A percentile compares a stretch with the other conserved stretches of the same genome.
Conservation (phyloP, 2,329 filamentous ascomycete species). For the Cercospora sp. region DNA sequence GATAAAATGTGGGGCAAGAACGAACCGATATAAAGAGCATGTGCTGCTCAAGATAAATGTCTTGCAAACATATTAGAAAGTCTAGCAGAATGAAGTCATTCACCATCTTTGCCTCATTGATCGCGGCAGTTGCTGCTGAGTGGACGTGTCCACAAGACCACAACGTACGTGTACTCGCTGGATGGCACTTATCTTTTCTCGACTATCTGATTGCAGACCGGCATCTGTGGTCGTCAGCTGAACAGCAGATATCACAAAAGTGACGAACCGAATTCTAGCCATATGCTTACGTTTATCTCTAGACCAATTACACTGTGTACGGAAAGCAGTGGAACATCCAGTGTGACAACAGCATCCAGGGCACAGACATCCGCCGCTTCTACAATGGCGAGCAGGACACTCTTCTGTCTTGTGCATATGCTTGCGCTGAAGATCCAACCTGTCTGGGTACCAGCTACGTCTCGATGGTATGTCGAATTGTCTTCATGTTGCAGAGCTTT, state of each 20-base stretch:
- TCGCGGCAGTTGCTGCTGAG: conserved; percentile 3
- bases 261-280: background rate
- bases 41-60: background rate
- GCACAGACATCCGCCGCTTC: conserved; percentile 10
- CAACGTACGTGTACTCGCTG: background rate
- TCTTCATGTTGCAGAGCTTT: background rate
- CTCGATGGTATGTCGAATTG: background rate
- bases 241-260: background rate
- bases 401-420: conserved; percentile 8
- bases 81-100: conserved; percentile 5
- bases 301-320: conserved; percentile 9
- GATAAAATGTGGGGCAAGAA: background rate
- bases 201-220: background rate
- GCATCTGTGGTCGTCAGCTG: background rate
- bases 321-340: conserved; percentile 12
- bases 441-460: conserved; percentile 12
- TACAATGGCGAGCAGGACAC: conserved; percentile 1
- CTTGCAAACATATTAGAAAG: background rate
- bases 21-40: background rate
- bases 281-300: background rate
- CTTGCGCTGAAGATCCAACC: conserved; percentile 5
- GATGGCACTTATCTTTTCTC: background rate
- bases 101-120: conserved; percentile 1
- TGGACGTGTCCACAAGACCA: conserved; percentile 10
- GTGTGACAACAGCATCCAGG: conserved; percentile 12